Evolutionary conservation across 2,329 filamentous ascomycete genomes (phyloP).

Genomic region (Sarocladium brachiariae): DNA sequence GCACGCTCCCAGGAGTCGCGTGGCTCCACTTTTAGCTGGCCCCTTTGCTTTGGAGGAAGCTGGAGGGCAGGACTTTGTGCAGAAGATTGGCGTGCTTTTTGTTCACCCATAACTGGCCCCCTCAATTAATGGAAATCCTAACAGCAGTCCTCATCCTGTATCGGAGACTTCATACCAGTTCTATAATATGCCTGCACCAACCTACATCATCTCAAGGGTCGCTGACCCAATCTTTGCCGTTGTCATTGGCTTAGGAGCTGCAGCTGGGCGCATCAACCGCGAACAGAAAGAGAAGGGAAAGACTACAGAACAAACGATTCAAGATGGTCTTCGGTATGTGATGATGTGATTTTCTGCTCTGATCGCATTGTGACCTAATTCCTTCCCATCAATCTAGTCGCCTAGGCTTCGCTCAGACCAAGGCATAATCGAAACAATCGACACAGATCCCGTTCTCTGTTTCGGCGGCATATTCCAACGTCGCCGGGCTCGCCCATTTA

Average conservation of each 20-base stretch:
- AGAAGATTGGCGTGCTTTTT: neutral
- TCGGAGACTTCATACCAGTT: too few relatives aligned
- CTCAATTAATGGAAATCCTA: too few relatives aligned
- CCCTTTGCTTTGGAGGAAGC: too few relatives aligned
- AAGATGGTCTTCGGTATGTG: conserved; percentile 36
- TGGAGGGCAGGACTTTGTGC: neutral
- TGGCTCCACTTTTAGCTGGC: too few relatives aligned
- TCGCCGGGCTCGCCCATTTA: too few relatives aligned
- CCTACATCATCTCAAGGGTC: conserved; percentile 53
- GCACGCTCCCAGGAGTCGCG: too few relatives aligned
- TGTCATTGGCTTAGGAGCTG: conserved; percentile 48
- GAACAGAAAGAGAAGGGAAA: conserved; percentile 53
- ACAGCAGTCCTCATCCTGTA: too few relatives aligned
- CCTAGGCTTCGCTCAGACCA: conserved; percentile 20
- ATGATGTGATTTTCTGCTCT: neutral
- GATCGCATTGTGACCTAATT: neutral
- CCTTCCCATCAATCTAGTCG: conserved; percentile 16
- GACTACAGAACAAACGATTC: conserved; percentile 42
- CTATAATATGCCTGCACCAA: conserved; percentile 41
- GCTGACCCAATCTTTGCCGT: conserved; percentile 54
- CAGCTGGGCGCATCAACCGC: conserved; percentile 50
- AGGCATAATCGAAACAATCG: neutral
- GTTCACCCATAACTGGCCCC: too few relatives aligned
- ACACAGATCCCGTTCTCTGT: neutral
- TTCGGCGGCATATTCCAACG: too few relatives aligned